phyloP scores from a whole-genome alignment of 2,329 filamentous ascomycete genomes.

The Penicillium sp. region DNA sequence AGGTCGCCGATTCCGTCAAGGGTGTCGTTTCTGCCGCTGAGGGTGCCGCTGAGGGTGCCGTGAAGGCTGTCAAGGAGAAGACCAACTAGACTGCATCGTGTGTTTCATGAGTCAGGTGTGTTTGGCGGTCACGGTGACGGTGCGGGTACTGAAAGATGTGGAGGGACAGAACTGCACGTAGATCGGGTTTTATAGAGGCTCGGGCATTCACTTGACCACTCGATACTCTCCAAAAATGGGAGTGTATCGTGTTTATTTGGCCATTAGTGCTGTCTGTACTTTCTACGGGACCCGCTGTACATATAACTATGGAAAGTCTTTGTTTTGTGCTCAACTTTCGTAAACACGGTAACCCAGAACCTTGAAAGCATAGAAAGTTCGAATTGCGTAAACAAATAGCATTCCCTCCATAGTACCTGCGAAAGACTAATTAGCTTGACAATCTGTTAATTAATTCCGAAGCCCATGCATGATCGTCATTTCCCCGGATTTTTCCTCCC shows the following conservation, averaged over 20 bases:
- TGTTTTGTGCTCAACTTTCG: constrained; percentile 9
- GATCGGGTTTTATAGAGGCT: constrained; percentile 10
- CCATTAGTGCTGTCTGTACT: background rate
- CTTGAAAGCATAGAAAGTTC: background rate
- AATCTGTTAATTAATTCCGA: background rate
- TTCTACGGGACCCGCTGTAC: constrained; percentile 20
- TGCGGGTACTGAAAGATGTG: constrained; percentile 5
- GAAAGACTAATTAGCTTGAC: background rate
- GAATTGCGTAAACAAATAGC: background rate
- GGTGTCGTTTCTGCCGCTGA: constrained; percentile 18
- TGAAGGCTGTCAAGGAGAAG: constrained; percentile 24
- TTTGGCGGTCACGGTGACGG: background rate
- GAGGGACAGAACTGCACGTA: constrained; percentile 5
- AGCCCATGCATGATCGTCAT: background rate
- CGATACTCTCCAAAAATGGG: background rate
- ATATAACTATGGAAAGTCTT: constrained; percentile 21
- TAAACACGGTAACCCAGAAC: background rate
- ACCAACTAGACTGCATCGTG: constrained; percentile 13
- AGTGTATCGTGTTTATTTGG: background rate
- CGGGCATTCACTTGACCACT: background rate
- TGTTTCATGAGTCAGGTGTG: background rate
- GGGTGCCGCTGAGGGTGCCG: constrained; percentile 30
- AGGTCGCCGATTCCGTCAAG: constrained; percentile 40
- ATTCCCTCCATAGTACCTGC: background rate
- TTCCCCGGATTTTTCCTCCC: constrained; percentile 24